These are phyloP conservation scores for Cordyceps farinosa DNA, from an alignment of 2,329 filamentous ascomycete genomes.

Conservation along the genomic window DNA sequence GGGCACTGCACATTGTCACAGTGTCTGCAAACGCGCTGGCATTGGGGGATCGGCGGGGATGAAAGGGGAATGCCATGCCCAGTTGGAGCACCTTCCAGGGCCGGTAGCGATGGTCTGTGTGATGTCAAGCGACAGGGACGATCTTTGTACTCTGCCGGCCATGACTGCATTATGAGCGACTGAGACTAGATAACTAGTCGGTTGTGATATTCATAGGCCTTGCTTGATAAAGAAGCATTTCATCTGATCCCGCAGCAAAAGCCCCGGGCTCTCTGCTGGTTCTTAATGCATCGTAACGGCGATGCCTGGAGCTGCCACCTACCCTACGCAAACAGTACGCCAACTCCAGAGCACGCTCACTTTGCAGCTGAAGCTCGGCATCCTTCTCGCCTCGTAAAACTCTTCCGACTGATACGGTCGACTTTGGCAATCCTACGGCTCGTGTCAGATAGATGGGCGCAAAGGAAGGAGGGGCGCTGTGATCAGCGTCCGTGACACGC, in stretches of 20 bases:
- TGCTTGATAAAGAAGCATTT: background rate
- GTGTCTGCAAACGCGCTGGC: background rate
- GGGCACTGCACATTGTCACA: background rate
- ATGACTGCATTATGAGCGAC: background rate
- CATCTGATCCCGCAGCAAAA: background rate
- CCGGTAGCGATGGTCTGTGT: background rate
- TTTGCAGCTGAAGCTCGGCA: too few species aligned
- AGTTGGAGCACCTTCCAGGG: background rate
- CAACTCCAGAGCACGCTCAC: too few species aligned
- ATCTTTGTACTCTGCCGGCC: background rate
- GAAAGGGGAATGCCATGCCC: background rate
- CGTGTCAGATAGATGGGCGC: too few species aligned
- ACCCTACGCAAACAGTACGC: too few species aligned
- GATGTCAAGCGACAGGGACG: constrained; percentile 4
- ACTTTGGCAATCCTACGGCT: too few species aligned
- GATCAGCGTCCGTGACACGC: too few species aligned
- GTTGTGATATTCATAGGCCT: background rate
- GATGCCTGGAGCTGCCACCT: too few species aligned
- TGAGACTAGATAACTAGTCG: background rate
- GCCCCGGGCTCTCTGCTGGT: background rate
- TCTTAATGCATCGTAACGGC: too few species aligned
- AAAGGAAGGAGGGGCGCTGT: too few species aligned
- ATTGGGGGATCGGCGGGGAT: background rate
- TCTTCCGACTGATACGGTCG: too few species aligned
- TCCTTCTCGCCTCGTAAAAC: too few species aligned